These are phyloP conservation scores for Cornus controversa DNA, from an alignment of 148 eudicot species.

Conservation along the genomic window DNA sequence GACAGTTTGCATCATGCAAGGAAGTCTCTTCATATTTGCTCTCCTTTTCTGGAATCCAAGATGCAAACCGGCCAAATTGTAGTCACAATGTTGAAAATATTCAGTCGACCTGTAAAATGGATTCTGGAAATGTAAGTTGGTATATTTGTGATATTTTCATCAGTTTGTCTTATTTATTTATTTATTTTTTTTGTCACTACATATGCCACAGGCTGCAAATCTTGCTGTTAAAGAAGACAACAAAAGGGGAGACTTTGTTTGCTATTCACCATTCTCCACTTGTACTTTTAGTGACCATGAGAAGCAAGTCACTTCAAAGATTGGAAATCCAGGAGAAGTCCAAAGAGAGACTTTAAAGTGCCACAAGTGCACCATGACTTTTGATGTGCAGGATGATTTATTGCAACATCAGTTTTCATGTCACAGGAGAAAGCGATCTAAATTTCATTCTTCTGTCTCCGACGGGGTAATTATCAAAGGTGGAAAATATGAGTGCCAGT, in stretches of 20 bases:
- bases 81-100: slow-evolving; percentile 26
- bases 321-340: slow-evolving; percentile 29
- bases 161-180: neutral
- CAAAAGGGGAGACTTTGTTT: slow-evolving; percentile 13
- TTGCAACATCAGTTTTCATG: slow-evolving; percentile 64
- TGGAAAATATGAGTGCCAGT: slow-evolving; percentile 75
- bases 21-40: slow-evolving; percentile 81
- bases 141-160: slow-evolving; percentile 4
- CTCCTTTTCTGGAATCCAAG: slow-evolving; percentile 58
- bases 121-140: slow-evolving; percentile 54
- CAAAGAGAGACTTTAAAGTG: slow-evolving; percentile 47
- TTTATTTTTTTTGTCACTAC: neutral
- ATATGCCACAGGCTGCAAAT: slow-evolving; percentile 44
- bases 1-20: slow-evolving; percentile 80
- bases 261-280: slow-evolving; percentile 25
- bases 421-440: slow-evolving; percentile 66
- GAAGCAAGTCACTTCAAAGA: slow-evolving; percentile 34
- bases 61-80: slow-evolving; percentile 26
- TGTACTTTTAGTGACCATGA: slow-evolving; percentile 26
- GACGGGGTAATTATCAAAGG: slow-evolving; percentile 56
- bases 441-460: slow-evolving; percentile 51
- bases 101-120: slow-evolving; percentile 24
- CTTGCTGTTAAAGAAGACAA: slow-evolving; percentile 14
- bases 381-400: slow-evolving; percentile 47
- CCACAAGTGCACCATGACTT: slow-evolving; percentile 56